A percentile compares a stretch with the other conserved stretches of the same genome.
Evolutionary conservation across 1,284 basidiomycete genomes (phyloP).

Genomic region (Sphagnurus paluster): DNA sequence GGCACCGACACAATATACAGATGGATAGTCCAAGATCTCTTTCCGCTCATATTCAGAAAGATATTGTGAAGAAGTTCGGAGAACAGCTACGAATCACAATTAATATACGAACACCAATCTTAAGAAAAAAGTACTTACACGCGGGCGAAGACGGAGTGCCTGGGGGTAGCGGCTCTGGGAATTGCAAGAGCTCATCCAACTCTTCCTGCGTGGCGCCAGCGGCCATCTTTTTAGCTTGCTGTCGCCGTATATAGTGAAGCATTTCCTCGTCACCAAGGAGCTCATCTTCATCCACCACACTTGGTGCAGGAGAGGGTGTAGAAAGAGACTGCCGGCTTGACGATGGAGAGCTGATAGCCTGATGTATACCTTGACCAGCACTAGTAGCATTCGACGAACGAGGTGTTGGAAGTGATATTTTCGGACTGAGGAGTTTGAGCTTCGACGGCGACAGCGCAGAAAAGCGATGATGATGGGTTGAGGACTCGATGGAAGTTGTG

Average conservation of each 20-base stretch:
- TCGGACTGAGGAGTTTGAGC: conserved; percentile 76
- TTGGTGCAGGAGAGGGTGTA: conserved; percentile 78
- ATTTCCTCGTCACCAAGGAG: conserved; percentile 94
- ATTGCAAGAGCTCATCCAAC: conserved; percentile 86
- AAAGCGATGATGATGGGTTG: conserved; percentile 58
- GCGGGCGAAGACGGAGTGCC: conserved; percentile 68
- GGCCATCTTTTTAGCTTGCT: conserved; percentile 87
- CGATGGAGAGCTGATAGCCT: conserved; percentile 61
- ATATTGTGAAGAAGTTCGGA: conserved; percentile 61
- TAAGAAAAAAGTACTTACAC: conserved; percentile 47
- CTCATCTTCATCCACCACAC: conserved; percentile 87
- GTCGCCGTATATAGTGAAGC: conserved; percentile 89
- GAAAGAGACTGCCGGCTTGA: conserved; percentile 75
- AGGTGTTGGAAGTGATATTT: conserved; percentile 61
- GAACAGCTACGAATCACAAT: conserved; percentile 45
- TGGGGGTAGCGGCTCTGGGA: conserved; percentile 88
- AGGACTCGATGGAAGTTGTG: conserved; percentile 35
- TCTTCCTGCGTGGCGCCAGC: conserved; percentile 84
- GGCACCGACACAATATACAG: conserved; percentile 84
- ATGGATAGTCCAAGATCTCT: conserved; percentile 88
- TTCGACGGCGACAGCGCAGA: conserved; percentile 82
- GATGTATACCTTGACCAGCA: conserved; percentile 52
- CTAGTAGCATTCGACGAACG: conserved; percentile 55
- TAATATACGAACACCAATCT: conserved; percentile 10
- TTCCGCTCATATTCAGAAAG: conserved; percentile 88